Conservation (phyloP, 805 yeast species). For the Yarrowia keelungensis region DNA sequence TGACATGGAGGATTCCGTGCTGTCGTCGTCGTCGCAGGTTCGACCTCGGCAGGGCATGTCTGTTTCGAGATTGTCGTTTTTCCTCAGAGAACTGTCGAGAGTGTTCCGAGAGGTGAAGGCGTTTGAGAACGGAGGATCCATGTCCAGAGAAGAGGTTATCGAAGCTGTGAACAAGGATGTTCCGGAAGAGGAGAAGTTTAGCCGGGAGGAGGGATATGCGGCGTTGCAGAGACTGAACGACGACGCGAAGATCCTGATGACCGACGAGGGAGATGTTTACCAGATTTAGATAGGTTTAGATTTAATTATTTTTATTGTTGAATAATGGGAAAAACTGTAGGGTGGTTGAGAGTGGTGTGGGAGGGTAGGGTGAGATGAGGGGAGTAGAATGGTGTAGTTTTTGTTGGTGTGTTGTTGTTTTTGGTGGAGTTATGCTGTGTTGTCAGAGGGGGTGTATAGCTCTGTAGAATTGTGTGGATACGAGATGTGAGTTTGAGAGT, state of each 20-base stretch:
- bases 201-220: constrained; percentile 50
- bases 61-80: constrained; percentile 56
- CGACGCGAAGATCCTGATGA: constrained; percentile 51
- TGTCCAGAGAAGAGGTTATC: constrained; percentile 52
- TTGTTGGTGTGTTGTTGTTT: too few relatives aligned
- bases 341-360: too few relatives aligned
- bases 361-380: too few relatives aligned
- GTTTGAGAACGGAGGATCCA: constrained; percentile 56
- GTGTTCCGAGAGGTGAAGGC: constrained; percentile 57
- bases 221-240: constrained; percentile 51
- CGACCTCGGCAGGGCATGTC: constrained; percentile 42
- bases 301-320: neutral
- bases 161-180: constrained; percentile 55
- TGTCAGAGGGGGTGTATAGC: too few relatives aligned
- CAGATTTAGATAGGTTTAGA: constrained; percentile 42
- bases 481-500: too few relatives aligned
- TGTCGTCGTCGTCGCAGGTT: neutral
- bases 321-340: too few relatives aligned
- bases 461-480: too few relatives aligned
- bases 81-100: constrained; percentile 58
- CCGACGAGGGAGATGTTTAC: constrained; percentile 49
- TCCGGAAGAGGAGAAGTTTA: constrained; percentile 53
- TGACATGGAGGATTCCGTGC: constrained; percentile 11
- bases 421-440: too few relatives aligned
- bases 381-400: too few relatives aligned